Evolutionary conservation across 768 basidiomycete genomes (phyloP), one percentile per base, ranked within the genome.

Genomic region (Suillus placidus): DNA sequence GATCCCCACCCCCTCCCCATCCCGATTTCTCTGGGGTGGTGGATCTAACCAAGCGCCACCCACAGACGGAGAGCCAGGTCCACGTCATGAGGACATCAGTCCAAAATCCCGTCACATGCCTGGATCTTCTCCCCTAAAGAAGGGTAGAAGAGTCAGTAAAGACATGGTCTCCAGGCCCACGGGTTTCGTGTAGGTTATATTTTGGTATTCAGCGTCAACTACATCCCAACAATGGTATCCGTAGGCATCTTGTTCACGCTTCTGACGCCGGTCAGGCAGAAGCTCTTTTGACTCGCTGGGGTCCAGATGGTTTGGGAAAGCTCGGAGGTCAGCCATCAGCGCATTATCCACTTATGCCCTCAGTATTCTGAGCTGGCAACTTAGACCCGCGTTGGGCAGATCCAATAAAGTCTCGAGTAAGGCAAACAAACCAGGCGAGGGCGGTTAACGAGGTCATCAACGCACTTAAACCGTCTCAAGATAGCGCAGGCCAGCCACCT

Each of bases 201-300:
- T 30, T 34, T 57, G 45, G 60, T 64, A 37, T 69, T 57, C 62
- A 49, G 64, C 43, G 60, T 64, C 45, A 65, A 71, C 75, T 69
- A 71, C 63, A 67, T 66, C 67, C 64, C 56, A 70, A 60, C 58
- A 60, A 42, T 18, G 37, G 26, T 12, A 32, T 42, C 42, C 30
- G 61, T 73, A 95, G 94, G 62, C 94, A 97, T 80, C 83, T 94
- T 68, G 88, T 95, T 12, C 94, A 96, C 79, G 94, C 95, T 37
- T 94, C 92, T 64, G 92, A 95, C 78, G 92, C 90, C 14, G 92
- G 92, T 79, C 92, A 96, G 74, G 87, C 92, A 40, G 92, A 93
- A 76, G 94, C 91, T 32, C 83, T 96, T 66, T 88, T 96, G 58
- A 88, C 86, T 69, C 86, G 93, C 64, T 95, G 95, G 94, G 90